Conservation (phyloP, 176 grass and related monocot species). For the Avena atlantica region DNA sequence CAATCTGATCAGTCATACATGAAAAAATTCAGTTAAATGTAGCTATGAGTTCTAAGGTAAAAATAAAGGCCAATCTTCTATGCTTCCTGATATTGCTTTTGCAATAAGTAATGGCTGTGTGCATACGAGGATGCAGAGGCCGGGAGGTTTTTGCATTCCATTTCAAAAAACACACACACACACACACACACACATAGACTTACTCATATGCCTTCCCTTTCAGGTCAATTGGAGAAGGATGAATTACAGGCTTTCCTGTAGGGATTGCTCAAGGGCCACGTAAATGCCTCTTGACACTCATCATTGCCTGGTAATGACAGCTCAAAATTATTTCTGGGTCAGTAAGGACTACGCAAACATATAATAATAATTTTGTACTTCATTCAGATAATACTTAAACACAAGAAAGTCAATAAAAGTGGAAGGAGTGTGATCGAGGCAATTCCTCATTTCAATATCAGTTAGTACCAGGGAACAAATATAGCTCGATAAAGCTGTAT, state of each 20-base stretch:
- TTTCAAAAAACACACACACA: no score
- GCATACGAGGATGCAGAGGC: no score
- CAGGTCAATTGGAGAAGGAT: slow-evolving; percentile 68
- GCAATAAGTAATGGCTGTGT: no score
- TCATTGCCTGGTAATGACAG: slow-evolving; percentile 56
- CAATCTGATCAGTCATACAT: slow-evolving; percentile 44
- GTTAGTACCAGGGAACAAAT: neutral
- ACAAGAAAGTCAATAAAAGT: neutral
- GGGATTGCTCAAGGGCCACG: slow-evolving; percentile 66
- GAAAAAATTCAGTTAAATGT: neutral
- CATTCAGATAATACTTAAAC: neutral
- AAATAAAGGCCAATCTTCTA: no score
- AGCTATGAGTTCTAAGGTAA: no score
- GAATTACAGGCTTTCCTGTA: slow-evolving; percentile 69
- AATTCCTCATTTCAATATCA: neutral
- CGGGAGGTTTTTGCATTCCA: no score
- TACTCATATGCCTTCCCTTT: slow-evolving; percentile 78
- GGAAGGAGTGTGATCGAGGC: neutral
- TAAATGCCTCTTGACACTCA: slow-evolving; percentile 65
- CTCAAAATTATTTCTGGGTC: neutral
- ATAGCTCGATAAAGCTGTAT: neutral
- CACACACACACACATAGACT: slow-evolving; percentile 2
- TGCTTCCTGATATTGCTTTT: no score
- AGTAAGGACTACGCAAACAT: neutral
- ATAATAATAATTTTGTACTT: neutral